These are phyloP conservation scores for Gnaphalium uliginosum DNA, from an alignment of 129 eudicot genomes.

Conservation along the genomic window DNA sequence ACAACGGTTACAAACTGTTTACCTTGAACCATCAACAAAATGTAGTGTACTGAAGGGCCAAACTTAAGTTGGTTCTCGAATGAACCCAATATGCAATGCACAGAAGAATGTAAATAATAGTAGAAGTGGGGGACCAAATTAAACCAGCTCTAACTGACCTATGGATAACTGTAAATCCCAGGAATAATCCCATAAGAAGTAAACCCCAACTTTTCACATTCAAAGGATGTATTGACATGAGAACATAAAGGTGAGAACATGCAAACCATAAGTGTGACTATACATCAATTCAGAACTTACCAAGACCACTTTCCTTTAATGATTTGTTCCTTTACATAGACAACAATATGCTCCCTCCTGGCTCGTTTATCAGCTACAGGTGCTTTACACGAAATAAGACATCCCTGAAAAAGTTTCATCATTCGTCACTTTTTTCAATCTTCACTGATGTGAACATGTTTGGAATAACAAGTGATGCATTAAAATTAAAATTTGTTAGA, in stretches of 20 bases:
- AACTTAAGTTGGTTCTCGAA: too few species aligned
- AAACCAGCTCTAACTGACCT: not conserved
- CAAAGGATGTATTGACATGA: constrained; percentile 6
- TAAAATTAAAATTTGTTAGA: not conserved
- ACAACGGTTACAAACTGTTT: not conserved
- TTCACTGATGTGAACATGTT: constrained; percentile 2
- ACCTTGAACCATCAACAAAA: not conserved
- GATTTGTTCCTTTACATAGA: constrained; percentile 60
- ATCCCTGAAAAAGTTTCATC: constrained; percentile 55
- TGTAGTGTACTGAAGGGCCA: too few species aligned
- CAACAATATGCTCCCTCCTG: constrained; percentile 60
- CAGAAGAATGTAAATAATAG: not conserved
- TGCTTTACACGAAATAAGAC: constrained; percentile 46
- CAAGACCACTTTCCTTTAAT: constrained; percentile 80
- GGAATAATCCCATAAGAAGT: constrained; percentile 3
- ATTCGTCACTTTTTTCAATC: constrained; percentile 4
- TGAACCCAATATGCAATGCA: constrained; percentile 14
- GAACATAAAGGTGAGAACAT: not conserved
- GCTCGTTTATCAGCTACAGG: constrained; percentile 62
- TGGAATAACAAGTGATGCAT: constrained; percentile 11
- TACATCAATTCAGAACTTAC: constrained; percentile 42
- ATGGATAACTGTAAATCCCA: not conserved
- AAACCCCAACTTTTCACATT: not conserved
- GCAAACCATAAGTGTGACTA: constrained; percentile 1
- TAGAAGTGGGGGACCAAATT: not conserved